Conservation (phyloP, 306 rosid species). For the Castanea crenata region DNA sequence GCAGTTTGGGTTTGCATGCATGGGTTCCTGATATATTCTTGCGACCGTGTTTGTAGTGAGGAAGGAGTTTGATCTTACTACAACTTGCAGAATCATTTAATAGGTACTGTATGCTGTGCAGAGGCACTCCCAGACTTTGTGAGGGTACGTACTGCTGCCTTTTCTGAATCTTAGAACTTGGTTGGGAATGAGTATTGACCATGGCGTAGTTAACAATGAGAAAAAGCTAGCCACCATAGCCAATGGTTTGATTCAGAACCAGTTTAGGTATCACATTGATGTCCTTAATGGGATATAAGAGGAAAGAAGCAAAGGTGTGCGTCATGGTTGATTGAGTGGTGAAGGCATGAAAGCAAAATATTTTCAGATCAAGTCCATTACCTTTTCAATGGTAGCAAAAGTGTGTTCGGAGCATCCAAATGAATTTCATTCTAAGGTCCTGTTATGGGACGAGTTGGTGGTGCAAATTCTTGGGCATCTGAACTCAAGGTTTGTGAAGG, state of each 20-base stretch:
- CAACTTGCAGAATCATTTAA: background rate
- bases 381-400: background rate
- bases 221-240: too few relatives aligned
- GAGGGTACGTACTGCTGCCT: background rate
- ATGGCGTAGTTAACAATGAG: too few relatives aligned
- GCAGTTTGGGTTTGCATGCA: background rate
- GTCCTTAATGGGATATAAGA: background rate
- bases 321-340: background rate
- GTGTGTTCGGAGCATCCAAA: background rate
- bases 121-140: background rate
- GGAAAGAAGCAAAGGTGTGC: background rate
- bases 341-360: background rate
- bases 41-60: background rate
- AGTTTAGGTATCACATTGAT: background rate
- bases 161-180: background rate
- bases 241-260: background rate
- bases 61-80: background rate
- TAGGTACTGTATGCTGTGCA: background rate
- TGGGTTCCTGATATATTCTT: background rate
- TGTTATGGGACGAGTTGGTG: background rate
- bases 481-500: background rate
- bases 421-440: background rate
- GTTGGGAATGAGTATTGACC: background rate
- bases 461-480: background rate
- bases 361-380: background rate